Evolutionary conservation across 2,329 filamentous ascomycete species (phyloP).

Genomic region (Venturia oleaginea): DNA sequence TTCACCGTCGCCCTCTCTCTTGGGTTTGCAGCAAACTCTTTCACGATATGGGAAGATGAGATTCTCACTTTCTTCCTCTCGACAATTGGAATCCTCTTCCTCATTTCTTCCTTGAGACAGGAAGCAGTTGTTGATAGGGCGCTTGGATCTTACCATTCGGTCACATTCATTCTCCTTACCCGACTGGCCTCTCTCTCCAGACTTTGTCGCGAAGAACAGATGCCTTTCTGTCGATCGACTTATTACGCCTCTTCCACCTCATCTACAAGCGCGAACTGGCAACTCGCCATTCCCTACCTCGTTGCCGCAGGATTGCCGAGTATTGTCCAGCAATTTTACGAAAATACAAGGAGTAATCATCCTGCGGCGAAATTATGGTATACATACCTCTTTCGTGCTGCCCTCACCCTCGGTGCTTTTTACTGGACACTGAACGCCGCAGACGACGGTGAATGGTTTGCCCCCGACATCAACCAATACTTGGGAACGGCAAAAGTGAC

Average conservation of each 20-base stretch:
- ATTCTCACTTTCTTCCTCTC: slow-evolving; percentile 86
- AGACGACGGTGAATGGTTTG: slow-evolving; percentile 77
- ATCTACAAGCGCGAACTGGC: slow-evolving; percentile 87
- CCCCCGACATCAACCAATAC: slow-evolving; percentile 44
- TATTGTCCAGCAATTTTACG: slow-evolving; percentile 71
- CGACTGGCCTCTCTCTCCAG: slow-evolving; percentile 79
- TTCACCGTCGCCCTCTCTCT: slow-evolving; percentile 83
- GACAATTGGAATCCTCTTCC: slow-evolving; percentile 72
- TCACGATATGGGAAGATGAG: slow-evolving; percentile 97
- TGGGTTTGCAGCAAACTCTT: slow-evolving; percentile 95
- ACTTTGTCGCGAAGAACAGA: slow-evolving; percentile 94
- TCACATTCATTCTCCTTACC: slow-evolving; percentile 70
- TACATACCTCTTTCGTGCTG: slow-evolving; percentile 65
- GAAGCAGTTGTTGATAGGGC: slow-evolving; percentile 57
- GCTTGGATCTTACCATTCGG: slow-evolving; percentile 73
- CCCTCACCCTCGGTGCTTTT: slow-evolving; percentile 63
- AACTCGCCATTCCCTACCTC: slow-evolving; percentile 70
- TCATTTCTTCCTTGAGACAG: slow-evolving; percentile 66
- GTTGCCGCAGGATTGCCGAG: slow-evolving; percentile 63
- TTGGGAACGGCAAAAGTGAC: slow-evolving; percentile 69
- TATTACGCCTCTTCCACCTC: slow-evolving; percentile 90
- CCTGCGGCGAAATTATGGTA: slow-evolving; percentile 81
- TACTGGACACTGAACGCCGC: slow-evolving; percentile 90
- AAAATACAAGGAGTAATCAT: slow-evolving; percentile 76
- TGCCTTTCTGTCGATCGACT: slow-evolving; percentile 90